These are phyloP conservation scores for Bretziella fagacearum DNA, from an alignment of 2,329 filamentous ascomycete genomes.

Conservation along the genomic window DNA sequence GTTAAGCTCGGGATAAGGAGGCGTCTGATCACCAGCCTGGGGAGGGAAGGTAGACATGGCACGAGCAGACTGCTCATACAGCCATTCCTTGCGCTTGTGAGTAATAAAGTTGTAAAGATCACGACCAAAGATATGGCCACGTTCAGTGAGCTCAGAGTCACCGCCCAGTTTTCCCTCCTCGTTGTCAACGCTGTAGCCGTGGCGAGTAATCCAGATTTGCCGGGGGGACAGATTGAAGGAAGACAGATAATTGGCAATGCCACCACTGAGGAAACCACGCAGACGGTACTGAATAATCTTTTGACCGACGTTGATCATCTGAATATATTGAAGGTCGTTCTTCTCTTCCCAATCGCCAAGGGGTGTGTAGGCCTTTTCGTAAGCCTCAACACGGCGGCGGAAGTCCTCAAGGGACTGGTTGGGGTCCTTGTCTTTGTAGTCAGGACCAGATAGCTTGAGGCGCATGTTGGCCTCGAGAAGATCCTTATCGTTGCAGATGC, in stretches of 20 bases:
- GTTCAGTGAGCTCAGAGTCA: constrained; percentile 66
- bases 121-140: constrained; percentile 62
- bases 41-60: constrained; percentile 72
- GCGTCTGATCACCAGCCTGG: constrained; percentile 75
- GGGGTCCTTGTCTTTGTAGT: constrained; percentile 91
- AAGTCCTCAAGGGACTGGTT: constrained; percentile 73
- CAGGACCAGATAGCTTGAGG: constrained; percentile 83
- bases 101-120: constrained; percentile 74
- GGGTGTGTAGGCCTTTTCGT: constrained; percentile 85
- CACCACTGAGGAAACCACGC: constrained; percentile 77
- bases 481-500: constrained; percentile 69
- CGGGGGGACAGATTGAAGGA: constrained; percentile 93
- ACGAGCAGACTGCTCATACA: constrained; percentile 65
- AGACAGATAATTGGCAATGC: constrained; percentile 84
- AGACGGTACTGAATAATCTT: constrained; percentile 86
- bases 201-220: constrained; percentile 95
- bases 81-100: constrained; percentile 63
- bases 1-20: constrained; percentile 76
- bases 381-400: constrained; percentile 77
- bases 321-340: constrained; percentile 83
- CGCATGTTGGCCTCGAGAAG: constrained; percentile 94
- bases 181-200: constrained; percentile 85
- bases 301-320: constrained; percentile 92
- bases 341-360: constrained; percentile 83
- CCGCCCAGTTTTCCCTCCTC: constrained; percentile 77